phyloP scores from a whole-genome alignment of 78 protist genomes.

The Mantamonas sphyraenae region DNA sequence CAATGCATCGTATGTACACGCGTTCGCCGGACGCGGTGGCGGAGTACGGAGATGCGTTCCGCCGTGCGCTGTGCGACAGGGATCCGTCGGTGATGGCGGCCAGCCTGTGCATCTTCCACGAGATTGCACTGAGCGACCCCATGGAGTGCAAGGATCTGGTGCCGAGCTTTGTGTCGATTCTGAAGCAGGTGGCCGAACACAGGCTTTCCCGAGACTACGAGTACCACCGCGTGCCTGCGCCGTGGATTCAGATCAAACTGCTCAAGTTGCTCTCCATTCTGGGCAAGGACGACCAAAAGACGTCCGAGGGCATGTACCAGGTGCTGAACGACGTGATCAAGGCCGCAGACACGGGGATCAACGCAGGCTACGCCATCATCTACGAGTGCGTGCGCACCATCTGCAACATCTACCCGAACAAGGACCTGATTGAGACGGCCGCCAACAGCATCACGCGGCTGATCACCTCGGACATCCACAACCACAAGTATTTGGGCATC shows the following conservation, averaged over 20 bases:
- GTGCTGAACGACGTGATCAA: slow-evolving; percentile 51
- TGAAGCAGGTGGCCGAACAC: slow-evolving; percentile 81
- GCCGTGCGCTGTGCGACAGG: slow-evolving; percentile 57
- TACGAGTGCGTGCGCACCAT: slow-evolving; percentile 78
- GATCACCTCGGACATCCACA: slow-evolving; percentile 54
- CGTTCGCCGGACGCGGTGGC: not conserved
- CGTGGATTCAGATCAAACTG: slow-evolving; percentile 88
- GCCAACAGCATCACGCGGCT: slow-evolving; percentile 53
- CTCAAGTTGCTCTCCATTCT: slow-evolving; percentile 68
- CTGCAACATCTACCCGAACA: slow-evolving; percentile 72
- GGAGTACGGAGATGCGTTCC: not conserved
- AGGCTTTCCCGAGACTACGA: slow-evolving; percentile 65
- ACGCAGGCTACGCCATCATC: slow-evolving; percentile 75
- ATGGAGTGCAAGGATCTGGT: slow-evolving; percentile 42
- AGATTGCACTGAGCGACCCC: slow-evolving; percentile 13
- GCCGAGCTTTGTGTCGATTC: slow-evolving; percentile 65
- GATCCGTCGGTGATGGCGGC: slow-evolving; percentile 91
- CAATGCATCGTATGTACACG: not conserved
- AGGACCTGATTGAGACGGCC: slow-evolving; percentile 51
- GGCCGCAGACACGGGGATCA: slow-evolving; percentile 62
- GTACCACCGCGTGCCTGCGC: slow-evolving; percentile 91
- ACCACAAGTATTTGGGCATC: slow-evolving; percentile 85
- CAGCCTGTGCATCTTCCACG: slow-evolving; percentile 41
- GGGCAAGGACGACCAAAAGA: slow-evolving; percentile 43
- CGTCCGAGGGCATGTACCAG: slow-evolving; percentile 44